Evolutionary conservation across 805 yeast species (phyloP).

Genomic region (Scheffersomyces spartinae): DNA sequence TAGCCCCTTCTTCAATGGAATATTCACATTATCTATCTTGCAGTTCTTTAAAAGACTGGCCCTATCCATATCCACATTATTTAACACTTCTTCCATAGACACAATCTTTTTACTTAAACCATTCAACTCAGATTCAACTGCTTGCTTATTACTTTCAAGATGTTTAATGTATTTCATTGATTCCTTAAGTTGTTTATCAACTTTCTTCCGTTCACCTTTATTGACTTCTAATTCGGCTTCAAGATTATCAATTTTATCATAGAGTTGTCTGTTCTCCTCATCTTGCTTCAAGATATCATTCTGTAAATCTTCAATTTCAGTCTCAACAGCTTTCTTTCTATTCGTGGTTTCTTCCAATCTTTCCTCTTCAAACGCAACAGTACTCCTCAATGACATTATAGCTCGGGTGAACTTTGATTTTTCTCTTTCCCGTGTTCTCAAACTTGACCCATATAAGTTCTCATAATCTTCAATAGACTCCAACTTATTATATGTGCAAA

Average conservation of each 20-base stretch:
- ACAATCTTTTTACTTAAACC: slow-evolving; percentile 20
- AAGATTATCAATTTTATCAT: slow-evolving; percentile 10
- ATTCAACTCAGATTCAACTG: slow-evolving; percentile 21
- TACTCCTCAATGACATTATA: slow-evolving; percentile 46
- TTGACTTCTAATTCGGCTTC: slow-evolving; percentile 19
- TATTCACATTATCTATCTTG: slow-evolving; percentile 53
- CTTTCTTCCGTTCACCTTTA: slow-evolving; percentile 9
- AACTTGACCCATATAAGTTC: slow-evolving; percentile 45
- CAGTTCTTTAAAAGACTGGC: slow-evolving; percentile 55
- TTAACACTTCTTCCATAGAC: slow-evolving; percentile 39
- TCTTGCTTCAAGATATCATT: slow-evolving; percentile 24
- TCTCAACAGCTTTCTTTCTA: slow-evolving; percentile 31
- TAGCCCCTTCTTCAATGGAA: slow-evolving; percentile 55
- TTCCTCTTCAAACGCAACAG: slow-evolving; percentile 53
- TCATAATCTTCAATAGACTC: slow-evolving; percentile 58
- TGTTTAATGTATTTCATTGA: slow-evolving; percentile 18
- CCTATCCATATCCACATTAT: slow-evolving; percentile 44
- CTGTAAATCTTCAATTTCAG: slow-evolving; percentile 27
- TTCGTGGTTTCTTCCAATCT: slow-evolving; percentile 39
- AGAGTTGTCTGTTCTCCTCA: slow-evolving; percentile 11
- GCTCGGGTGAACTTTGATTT: slow-evolving; percentile 51
- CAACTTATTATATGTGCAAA: slow-evolving; percentile 47
- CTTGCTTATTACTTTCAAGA: slow-evolving; percentile 22
- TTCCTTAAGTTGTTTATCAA: slow-evolving; percentile 5
- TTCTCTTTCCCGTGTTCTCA: slow-evolving; percentile 48